phyloP scores from a whole-genome alignment of 2,329 filamentous ascomycete genomes.

The Fusarium xylarioides region DNA sequence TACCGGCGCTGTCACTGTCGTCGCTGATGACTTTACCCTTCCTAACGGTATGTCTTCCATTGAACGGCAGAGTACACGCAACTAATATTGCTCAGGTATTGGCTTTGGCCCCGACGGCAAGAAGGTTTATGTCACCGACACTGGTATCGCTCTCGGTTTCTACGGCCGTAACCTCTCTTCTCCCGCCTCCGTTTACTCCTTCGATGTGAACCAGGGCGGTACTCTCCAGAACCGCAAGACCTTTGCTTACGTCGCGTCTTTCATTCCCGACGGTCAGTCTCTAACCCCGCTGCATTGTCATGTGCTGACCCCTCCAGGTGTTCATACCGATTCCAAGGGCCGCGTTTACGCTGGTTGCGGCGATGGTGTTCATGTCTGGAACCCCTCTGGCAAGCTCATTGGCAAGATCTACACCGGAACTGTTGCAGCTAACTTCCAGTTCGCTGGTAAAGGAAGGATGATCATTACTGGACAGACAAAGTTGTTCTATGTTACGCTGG shows the following conservation, averaged over 20 bases:
- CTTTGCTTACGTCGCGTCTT: conserved; percentile 64
- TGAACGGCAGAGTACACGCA: fast-evolving
- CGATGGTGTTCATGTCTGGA: conserved; percentile 61
- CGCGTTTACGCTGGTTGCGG: conserved; percentile 63
- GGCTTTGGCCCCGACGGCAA: conserved; percentile 64
- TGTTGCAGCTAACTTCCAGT: conserved; percentile 56
- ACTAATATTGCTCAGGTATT: conserved; percentile 49
- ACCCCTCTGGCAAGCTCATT: conserved; percentile 55
- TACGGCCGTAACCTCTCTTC: conserved; percentile 53
- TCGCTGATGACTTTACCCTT: conserved; percentile 64
- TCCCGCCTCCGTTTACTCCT: conserved; percentile 59
- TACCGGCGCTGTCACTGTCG: conserved; percentile 61
- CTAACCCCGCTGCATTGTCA: fast-evolving
- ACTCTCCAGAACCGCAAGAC: conserved; percentile 58
- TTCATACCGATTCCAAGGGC: conserved; percentile 64
- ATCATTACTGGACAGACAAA: conserved; percentile 48
- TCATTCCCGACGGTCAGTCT: conserved; percentile 65
- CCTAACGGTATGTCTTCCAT: conserved; percentile 57
- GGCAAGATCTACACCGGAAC: conserved; percentile 65
- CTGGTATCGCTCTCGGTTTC: conserved; percentile 54
- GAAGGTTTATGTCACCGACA: conserved; percentile 65
- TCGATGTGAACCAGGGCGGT: conserved; percentile 55
- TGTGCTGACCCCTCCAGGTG: conserved; percentile 49
- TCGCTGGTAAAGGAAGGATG: conserved; percentile 49
- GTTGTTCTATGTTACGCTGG: conserved; percentile 43